phyloP scores from a whole-genome alignment of 441 rosid genomes.

The Syzygium malaccense region DNA sequence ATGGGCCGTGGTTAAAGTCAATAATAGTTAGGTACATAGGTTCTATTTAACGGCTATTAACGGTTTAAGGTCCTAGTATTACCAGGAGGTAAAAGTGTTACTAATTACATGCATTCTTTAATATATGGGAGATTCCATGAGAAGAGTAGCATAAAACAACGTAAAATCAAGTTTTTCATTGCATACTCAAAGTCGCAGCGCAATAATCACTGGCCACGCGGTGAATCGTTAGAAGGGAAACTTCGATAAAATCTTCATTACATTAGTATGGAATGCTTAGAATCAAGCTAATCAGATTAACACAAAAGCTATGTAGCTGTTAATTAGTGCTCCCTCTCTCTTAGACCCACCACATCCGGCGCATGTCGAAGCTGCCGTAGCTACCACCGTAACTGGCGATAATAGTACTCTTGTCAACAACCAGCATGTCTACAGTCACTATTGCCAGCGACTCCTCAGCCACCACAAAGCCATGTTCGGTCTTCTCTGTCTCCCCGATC shows the following conservation, averaged over 20 bases:
- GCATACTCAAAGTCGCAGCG: not conserved
- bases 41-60: not conserved
- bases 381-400: not conserved
- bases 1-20: not conserved
- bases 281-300: not conserved
- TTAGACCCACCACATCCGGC: not conserved
- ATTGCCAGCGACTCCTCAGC: not conserved
- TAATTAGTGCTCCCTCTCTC: not conserved
- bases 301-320: not conserved
- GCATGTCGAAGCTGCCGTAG: not conserved
- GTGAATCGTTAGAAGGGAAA: not conserved
- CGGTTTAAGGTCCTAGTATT: not conserved
- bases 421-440: not conserved
- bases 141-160: not conserved
- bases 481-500: not conserved
- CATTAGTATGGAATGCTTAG: not conserved
- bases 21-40: not conserved
- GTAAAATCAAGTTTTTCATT: not conserved
- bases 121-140: not conserved
- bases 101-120: not conserved
- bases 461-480: not conserved
- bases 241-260: not conserved
- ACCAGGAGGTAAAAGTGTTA: not conserved
- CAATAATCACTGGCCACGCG: not conserved
- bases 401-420: not conserved